These are phyloP conservation scores for Xylaria arbuscula DNA, from an alignment of 2,329 filamentous ascomycete genomes.

Conservation along the genomic window DNA sequence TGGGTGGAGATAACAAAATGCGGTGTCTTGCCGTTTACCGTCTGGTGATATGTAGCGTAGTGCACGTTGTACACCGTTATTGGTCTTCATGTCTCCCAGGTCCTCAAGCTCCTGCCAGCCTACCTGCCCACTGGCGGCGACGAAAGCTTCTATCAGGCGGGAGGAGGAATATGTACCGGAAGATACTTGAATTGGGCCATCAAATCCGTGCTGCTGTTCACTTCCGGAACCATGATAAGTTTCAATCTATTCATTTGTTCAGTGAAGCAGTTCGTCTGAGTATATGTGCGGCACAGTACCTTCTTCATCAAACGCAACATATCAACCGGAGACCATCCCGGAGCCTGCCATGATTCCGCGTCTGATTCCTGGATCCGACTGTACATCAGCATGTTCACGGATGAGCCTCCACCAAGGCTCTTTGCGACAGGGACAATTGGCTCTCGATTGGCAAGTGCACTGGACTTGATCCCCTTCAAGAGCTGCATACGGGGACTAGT, in stretches of 20 bases:
- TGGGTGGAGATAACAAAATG: slow-evolving; percentile 22
- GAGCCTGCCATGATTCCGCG: not conserved
- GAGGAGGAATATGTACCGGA: slow-evolving; percentile 4
- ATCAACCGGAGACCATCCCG: not conserved
- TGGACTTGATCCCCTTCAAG: not conserved
- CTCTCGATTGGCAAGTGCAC: not conserved
- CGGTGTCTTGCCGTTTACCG: slow-evolving; percentile 23
- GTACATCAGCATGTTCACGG: not conserved
- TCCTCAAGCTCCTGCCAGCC: slow-evolving; percentile 11
- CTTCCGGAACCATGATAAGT: not conserved
- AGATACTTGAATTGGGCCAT: slow-evolving; percentile 22
- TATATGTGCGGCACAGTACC: not conserved
- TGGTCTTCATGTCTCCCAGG: slow-evolving; percentile 10
- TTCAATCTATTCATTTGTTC: not conserved
- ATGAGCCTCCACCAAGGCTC: not conserved
- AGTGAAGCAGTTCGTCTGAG: not conserved
- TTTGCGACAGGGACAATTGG: not conserved
- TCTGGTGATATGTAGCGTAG: slow-evolving; percentile 18
- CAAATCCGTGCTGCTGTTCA: slow-evolving; percentile 14
- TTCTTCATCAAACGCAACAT: not conserved
- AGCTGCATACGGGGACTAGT: not conserved
- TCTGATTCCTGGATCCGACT: not conserved
- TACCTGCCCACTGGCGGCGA: not conserved
- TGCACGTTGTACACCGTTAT: slow-evolving; percentile 11
- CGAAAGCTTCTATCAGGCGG: not conserved